Percentiles rank a stretch among this genome's conserved stretches.
These are phyloP conservation scores for Stagonosporopsis vannaccii DNA, from an alignment of 2,329 filamentous ascomycete species.

Conservation along the genomic window DNA sequence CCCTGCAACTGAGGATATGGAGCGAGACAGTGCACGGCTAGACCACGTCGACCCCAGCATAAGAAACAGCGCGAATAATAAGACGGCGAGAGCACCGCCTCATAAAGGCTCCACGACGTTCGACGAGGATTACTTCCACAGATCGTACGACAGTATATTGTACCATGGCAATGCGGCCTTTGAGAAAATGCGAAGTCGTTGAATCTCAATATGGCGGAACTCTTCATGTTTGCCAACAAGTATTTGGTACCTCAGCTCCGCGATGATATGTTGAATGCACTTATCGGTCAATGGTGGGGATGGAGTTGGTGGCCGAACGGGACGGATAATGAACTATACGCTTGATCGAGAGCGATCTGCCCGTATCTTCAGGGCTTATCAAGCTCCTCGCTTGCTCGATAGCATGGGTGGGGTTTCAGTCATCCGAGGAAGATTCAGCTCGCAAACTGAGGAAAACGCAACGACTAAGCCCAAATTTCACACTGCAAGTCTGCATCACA, in stretches of 20 bases:
- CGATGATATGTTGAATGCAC: constrained; percentile 19
- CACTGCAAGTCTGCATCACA: background rate
- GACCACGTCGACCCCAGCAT: too few species aligned
- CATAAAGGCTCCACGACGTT: background rate
- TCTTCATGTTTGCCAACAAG: constrained; percentile 26
- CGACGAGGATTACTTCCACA: background rate
- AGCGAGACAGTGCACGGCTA: too few species aligned
- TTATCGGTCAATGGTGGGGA: constrained; percentile 7
- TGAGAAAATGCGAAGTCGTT: background rate
- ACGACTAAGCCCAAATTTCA: background rate
- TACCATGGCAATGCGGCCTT: background rate
- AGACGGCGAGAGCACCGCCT: background rate
- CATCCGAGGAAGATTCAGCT: background rate
- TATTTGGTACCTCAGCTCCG: constrained; percentile 21
- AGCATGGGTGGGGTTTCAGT: background rate
- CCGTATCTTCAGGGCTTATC: background rate
- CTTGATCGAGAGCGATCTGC: background rate
- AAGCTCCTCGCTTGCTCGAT: background rate
- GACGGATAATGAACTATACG: background rate
- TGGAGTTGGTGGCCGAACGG: constrained; percentile 4
- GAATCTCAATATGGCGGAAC: background rate
- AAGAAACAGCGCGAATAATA: too few species aligned
- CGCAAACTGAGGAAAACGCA: background rate
- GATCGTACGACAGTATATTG: background rate
- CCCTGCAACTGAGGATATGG: too few species aligned